phyloP scores from a whole-genome alignment of 2,329 filamentous ascomycete species.

The Aspergillus sergii region DNA sequence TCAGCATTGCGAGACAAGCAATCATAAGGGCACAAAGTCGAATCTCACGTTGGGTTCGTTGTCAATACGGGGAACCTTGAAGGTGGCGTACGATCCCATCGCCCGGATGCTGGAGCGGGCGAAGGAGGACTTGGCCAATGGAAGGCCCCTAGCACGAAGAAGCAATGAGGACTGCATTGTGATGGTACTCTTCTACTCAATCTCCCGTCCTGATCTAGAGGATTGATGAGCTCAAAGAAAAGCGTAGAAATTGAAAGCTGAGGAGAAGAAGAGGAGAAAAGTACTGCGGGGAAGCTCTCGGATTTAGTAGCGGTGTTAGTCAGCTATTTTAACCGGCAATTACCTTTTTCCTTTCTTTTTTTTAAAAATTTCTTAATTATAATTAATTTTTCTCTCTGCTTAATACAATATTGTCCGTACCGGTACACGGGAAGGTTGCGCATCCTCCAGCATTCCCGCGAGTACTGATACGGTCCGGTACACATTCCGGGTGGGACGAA shows the following conservation, averaged over 20 bases:
- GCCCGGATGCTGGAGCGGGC: constrained; percentile 26
- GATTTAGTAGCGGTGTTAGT: constrained; percentile 16
- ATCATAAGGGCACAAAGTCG: background rate
- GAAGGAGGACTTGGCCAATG: constrained; percentile 24
- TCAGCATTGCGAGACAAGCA: background rate
- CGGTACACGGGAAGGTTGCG: background rate
- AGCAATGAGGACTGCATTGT: constrained; percentile 34
- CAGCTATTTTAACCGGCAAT: background rate
- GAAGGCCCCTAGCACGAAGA: constrained; percentile 30
- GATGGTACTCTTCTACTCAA: constrained; percentile 15
- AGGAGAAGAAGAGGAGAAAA: constrained; percentile 15
- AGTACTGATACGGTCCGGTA: constrained; percentile 19
- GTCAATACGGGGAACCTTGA: constrained; percentile 81
- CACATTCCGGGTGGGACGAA: constrained; percentile 18
- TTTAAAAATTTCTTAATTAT: background rate
- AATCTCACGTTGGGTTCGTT: constrained; percentile 93
- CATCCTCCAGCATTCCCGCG: background rate
- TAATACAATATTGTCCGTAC: background rate
- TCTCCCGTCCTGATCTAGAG: background rate
- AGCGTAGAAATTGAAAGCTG: constrained; percentile 1
- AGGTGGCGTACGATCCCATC: constrained; percentile 70
- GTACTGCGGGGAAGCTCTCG: constrained; percentile 31
- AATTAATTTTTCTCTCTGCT: background rate
- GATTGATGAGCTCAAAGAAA: background rate
- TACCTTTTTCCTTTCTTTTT: background rate